phyloP scores from a whole-genome alignment of 192 early-diverging fungal species.

The Mortierella antarctica region DNA sequence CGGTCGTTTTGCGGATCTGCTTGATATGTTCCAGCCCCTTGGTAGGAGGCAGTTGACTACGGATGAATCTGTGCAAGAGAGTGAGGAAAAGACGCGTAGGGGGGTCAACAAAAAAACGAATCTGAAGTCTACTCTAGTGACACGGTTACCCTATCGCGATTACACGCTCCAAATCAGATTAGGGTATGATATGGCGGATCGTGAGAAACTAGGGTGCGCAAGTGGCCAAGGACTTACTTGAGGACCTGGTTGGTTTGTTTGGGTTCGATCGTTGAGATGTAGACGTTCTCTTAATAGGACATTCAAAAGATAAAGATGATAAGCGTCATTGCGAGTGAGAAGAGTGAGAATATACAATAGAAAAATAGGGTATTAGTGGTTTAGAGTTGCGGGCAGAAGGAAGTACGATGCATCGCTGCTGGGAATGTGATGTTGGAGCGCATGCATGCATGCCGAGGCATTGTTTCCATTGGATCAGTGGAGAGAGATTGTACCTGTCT shows the following conservation, averaged over 20 bases:
- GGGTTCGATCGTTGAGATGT: slow-evolving; percentile 37
- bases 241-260: slow-evolving; percentile 41
- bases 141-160: too few relatives aligned
- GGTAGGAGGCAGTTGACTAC: slow-evolving; percentile 52
- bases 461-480: too few relatives aligned
- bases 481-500: slow-evolving; percentile 29
- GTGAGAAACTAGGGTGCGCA: background rate
- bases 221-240: slow-evolving; percentile 16
- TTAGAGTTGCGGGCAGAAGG: slow-evolving; percentile 7
- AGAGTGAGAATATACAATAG: slow-evolving; percentile 1
- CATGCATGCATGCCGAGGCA: background rate
- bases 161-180: background rate
- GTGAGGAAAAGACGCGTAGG: background rate
- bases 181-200: background rate
- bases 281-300: slow-evolving; percentile 21
- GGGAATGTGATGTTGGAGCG: too few relatives aligned
- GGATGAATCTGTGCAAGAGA: slow-evolving; percentile 56
- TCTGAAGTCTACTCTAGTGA: background rate
- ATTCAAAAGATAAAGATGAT: background rate
- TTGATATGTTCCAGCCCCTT: slow-evolving; percentile 59
- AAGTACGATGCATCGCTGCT: background rate
- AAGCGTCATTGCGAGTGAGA: background rate
- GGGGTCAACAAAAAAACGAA: background rate
- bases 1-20: slow-evolving; percentile 48
- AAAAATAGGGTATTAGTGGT: background rate